These are phyloP conservation scores for Cyclostephanos tholiformis DNA, from an alignment of 108 stramenopile species.

Conservation along the genomic window DNA sequence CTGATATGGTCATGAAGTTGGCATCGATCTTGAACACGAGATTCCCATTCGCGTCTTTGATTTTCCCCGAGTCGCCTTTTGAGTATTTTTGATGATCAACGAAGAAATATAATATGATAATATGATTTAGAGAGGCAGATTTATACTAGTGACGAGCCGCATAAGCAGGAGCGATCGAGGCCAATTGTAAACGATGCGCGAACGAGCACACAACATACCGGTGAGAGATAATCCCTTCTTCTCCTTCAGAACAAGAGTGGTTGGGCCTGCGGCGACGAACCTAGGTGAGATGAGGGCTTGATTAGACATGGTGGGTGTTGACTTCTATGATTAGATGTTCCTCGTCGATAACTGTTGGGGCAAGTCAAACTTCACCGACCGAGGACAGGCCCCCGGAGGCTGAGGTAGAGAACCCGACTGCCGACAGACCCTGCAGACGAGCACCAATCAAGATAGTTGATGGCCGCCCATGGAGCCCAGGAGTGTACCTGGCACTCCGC, in stretches of 20 bases:
- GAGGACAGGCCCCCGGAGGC: too few species aligned
- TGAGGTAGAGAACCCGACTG: too few species aligned
- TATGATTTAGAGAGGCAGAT: neutral
- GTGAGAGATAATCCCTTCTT: constrained; percentile 4
- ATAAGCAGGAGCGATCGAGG: neutral
- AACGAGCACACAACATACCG: neutral
- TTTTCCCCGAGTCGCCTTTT: constrained; percentile 16
- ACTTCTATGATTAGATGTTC: neutral
- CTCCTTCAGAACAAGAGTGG: constrained; percentile 19
- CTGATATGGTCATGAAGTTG: constrained; percentile 9
- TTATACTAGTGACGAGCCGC: neutral
- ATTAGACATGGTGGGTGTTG: constrained; percentile 10
- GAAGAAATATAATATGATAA: too few species aligned
- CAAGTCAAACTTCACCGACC: too few species aligned
- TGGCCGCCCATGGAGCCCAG: too few species aligned
- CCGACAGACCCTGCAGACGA: too few species aligned
- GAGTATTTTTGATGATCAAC: neutral
- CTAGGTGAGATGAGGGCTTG: constrained; percentile 18
- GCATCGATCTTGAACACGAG: constrained; percentile 19
- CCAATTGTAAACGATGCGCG: neutral
- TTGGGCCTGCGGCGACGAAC: constrained; percentile 5
- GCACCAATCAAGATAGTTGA: too few species aligned
- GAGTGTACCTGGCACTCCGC: too few species aligned
- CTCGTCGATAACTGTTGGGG: too few species aligned
- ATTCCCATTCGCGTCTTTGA: constrained; percentile 18